Evolutionary conservation across 768 basidiomycete genomes (phyloP), one percentile per base, ranked within the genome.

Genomic region (Lactarius tabidus): DNA sequence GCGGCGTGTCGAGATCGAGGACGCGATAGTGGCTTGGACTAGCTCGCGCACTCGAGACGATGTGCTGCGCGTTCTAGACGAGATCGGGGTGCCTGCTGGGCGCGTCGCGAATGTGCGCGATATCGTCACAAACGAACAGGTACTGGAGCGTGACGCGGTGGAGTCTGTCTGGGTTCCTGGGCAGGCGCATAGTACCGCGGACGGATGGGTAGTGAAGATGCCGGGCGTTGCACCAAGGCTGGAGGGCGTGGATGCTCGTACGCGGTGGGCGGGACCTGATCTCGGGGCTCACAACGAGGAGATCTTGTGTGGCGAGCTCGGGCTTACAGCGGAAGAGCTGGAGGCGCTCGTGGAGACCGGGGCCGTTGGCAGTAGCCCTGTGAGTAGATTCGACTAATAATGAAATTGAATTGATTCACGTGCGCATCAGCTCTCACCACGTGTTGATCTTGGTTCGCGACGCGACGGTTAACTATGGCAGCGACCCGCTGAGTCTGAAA

Each of bases 181-280:
- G 4, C n/a, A n/a, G 55, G 29, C 29, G 70, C 67, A 20, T 26
- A 2, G 45, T 14, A 48, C 45, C 29, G 75, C 75, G 17, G 70
- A 71, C 33, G 79, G 84, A 1, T 88, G 87, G 87, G 82, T 74
- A 45, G 80, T 89, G 64, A 89, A 87, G 74, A 87, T 90, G 85
- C 79, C 81, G 45, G 81, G 80, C 31, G 85, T 86, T 31, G 85
- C 85, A 66, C 88, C 88, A 8, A 73, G 85, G 59, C 72, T 90
- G 60, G 82, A 87, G 64, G 86, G 85, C 17, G 82, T 82, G 31
- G 79, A 85, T 51, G 75, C 82, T 6, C 77, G 78, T 68, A 86
- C 87, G 1, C 80, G 78, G 66, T 89, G 87, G 87, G 87, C 86
- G 31, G 88, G 87, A 0, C 88, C 87, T 2, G 79, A 87, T 65